These are phyloP conservation scores for Colletotrichum gloeosporioides DNA, from an alignment of 2,329 filamentous ascomycete species.

Conservation along the genomic window DNA sequence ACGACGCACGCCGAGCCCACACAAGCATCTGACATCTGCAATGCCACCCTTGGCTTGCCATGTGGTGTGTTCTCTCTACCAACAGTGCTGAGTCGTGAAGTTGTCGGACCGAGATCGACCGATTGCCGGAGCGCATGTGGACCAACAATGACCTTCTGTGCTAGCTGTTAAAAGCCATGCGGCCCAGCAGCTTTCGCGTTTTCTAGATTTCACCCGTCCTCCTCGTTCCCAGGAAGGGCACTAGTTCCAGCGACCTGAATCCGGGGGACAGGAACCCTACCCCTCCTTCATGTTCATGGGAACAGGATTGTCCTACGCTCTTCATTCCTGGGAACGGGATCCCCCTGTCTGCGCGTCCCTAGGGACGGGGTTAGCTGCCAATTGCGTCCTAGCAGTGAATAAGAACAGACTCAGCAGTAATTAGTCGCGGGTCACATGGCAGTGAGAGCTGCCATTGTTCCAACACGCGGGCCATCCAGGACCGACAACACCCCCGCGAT, in stretches of 20 bases:
- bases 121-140: not conserved
- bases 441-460: not conserved
- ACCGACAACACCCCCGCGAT: not conserved
- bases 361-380: not conserved
- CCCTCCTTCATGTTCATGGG: not conserved
- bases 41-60: not conserved
- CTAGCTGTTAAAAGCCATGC: not conserved
- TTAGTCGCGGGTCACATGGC: not conserved
- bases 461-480: not conserved
- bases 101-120: not conserved
- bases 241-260: not conserved
- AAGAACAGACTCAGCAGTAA: not conserved
- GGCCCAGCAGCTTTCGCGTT: not conserved
- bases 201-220: not conserved
- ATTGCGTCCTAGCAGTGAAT: not conserved
- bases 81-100: not conserved
- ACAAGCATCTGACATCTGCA: not conserved
- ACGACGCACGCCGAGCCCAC: not conserved
- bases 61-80: not conserved
- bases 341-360: not conserved
- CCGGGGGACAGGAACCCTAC: not conserved
- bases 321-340: not conserved
- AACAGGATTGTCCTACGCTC: not conserved
- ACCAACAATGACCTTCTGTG: not conserved
- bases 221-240: not conserved